phyloP scores from a whole-genome alignment of 192 early-diverging fungal species.

The Kappamyces sp. region DNA sequence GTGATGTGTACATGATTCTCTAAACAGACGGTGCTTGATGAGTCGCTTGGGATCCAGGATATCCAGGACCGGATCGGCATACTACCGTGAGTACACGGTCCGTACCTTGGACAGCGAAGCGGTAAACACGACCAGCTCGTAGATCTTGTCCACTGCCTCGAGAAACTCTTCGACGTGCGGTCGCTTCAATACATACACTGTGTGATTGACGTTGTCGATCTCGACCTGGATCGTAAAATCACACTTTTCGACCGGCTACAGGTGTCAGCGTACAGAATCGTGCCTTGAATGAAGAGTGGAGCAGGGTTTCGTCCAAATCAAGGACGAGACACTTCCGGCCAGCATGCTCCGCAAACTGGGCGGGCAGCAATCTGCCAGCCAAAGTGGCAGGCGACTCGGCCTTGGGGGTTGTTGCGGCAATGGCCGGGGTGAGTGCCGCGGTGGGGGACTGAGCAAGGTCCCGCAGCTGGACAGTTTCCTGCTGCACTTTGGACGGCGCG shows the following conservation, averaged over 20 bases:
- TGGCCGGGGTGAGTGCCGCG: too few relatives aligned
- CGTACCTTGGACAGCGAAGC: slow-evolving; percentile 82
- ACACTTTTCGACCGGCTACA: slow-evolving; percentile 60
- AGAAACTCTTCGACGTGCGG: slow-evolving; percentile 94
- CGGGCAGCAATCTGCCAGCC: slow-evolving; percentile 45
- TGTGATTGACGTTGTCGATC: slow-evolving; percentile 84
- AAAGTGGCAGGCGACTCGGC: too few relatives aligned
- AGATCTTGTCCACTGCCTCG: slow-evolving; percentile 75
- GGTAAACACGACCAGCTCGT: slow-evolving; percentile 93
- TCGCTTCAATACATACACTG: slow-evolving; percentile 92
- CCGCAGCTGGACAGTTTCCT: too few relatives aligned
- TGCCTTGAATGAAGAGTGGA: slow-evolving; percentile 90
- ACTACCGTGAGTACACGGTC: slow-evolving; percentile 43
- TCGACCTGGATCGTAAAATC: slow-evolving; percentile 92
- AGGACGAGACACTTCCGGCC: slow-evolving; percentile 90
- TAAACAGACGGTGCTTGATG: slow-evolving; percentile 89
- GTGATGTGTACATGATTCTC: slow-evolving; percentile 91
- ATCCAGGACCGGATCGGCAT: slow-evolving; percentile 97
- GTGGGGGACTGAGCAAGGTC: too few relatives aligned
- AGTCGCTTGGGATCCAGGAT: slow-evolving; percentile 78
- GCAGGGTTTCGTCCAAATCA: slow-evolving; percentile 95
- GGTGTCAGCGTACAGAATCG: neutral
- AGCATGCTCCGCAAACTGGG: slow-evolving; percentile 58
- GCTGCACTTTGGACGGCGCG: too few relatives aligned
- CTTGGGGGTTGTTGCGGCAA: too few relatives aligned